phyloP scores from a whole-genome alignment of 768 basidiomycete genomes.

The Amyloporia xantha region DNA sequence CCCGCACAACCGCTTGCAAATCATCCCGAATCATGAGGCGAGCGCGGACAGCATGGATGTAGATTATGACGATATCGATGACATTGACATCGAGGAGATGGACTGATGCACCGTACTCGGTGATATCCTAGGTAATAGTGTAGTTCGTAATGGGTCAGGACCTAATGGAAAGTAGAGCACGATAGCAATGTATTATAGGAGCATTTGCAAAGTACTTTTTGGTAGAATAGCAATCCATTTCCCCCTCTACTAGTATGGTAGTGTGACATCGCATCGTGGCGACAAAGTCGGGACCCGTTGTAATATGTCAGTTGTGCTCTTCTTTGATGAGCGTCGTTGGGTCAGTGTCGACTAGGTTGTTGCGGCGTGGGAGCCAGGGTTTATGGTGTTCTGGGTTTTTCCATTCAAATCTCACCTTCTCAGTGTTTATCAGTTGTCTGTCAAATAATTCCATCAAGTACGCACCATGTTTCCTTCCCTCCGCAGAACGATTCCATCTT shows the following conservation, averaged over 20 bases:
- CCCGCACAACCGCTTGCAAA: slow-evolving; percentile 67
- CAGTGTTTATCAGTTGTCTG: background rate
- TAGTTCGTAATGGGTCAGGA: background rate
- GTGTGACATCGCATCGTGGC: too few relatives aligned
- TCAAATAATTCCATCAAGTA: too few relatives aligned
- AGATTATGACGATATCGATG: slow-evolving; percentile 50
- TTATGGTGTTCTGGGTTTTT: slow-evolving; percentile 1
- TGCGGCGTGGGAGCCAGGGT: too few relatives aligned
- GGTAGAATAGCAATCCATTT: too few relatives aligned
- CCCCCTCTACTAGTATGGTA: too few relatives aligned
- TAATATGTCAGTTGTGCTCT: too few relatives aligned
- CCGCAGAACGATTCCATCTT: slow-evolving; percentile 10
- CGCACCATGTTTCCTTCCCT: slow-evolving; percentile 6
- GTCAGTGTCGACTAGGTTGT: too few relatives aligned
- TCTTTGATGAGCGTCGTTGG: too few relatives aligned
- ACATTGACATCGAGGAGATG: slow-evolving; percentile 66
- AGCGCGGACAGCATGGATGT: slow-evolving; percentile 46
- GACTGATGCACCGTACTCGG: slow-evolving; percentile 28
- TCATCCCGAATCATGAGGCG: slow-evolving; percentile 80
- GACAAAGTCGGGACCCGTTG: too few relatives aligned
- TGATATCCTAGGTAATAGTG: background rate
- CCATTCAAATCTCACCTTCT: background rate
- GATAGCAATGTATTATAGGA: slow-evolving; percentile 8
- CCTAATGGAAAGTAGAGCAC: slow-evolving; percentile 5
- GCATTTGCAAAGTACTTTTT: slow-evolving; percentile 7